phyloP scores from a whole-genome alignment of 2,329 filamentous ascomycete species.

The Calonectria multiphialidica region DNA sequence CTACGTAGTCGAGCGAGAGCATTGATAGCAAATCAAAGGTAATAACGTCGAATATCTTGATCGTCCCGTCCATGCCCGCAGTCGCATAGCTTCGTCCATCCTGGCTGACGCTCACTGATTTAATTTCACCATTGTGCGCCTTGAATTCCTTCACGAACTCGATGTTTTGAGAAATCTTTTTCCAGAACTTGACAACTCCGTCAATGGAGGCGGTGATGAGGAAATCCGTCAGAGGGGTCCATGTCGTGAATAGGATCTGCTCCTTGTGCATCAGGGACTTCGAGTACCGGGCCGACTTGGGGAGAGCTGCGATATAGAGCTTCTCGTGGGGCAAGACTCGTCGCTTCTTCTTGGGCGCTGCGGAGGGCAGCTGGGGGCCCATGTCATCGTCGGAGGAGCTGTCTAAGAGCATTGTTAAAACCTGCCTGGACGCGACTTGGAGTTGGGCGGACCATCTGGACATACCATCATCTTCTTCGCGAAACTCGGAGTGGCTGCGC shows the following conservation, averaged over 20 bases:
- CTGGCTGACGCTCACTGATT: conserved; percentile 84
- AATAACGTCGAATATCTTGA: conserved; percentile 86
- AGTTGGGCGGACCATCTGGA: conserved; percentile 45
- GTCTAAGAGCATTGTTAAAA: conserved; percentile 52
- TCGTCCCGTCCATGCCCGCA: conserved; percentile 80
- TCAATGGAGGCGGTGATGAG: conserved; percentile 94
- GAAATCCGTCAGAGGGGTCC: conserved; percentile 94
- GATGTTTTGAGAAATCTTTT: conserved; percentile 89
- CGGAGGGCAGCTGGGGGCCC: conserved; percentile 88
- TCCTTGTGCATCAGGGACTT: conserved; percentile 99
- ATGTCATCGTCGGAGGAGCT: conserved; percentile 92
- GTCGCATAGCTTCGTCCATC: conserved; percentile 96
- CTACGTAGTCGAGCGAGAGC: conserved; percentile 80
- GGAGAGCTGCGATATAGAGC: conserved; percentile 91
- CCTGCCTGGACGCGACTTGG: neutral
- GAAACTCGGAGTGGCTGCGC: conserved; percentile 68
- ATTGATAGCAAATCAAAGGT: conserved; percentile 91
- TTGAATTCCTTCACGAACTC: conserved; percentile 99
- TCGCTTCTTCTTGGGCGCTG: conserved; percentile 89
- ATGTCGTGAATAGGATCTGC: conserved; percentile 86
- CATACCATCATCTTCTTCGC: conserved; percentile 58
- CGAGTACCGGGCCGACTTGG: conserved; percentile 84
- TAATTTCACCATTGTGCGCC: conserved; percentile 88
- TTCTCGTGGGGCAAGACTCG: conserved; percentile 94
- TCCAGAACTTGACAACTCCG: conserved; percentile 99